phyloP scores from a whole-genome alignment of 2,329 filamentous ascomycete species.

The Alternaria sp. region DNA sequence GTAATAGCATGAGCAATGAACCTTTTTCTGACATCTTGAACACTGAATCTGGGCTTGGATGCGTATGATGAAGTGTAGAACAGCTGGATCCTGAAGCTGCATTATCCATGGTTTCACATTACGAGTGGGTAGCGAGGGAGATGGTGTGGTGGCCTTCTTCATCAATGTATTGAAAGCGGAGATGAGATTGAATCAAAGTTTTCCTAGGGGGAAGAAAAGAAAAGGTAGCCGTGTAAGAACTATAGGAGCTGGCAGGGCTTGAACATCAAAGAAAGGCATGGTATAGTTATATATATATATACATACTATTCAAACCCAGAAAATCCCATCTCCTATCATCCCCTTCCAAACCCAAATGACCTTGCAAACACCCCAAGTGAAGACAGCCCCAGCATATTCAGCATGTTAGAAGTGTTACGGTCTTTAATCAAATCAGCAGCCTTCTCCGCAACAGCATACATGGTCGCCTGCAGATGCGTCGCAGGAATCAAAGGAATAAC shows the following conservation, averaged over 20 bases:
- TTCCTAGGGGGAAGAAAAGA: no score
- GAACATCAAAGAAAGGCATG: background rate
- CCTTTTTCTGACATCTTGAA: background rate
- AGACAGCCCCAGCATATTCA: background rate
- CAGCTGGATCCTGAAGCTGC: no score
- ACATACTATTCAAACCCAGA: no score
- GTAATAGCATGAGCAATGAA: slow-evolving; percentile 9
- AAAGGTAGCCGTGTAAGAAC: no score
- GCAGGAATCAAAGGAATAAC: slow-evolving; percentile 43
- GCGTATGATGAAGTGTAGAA: background rate
- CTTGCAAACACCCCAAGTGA: background rate
- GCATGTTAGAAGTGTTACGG: slow-evolving; percentile 7
- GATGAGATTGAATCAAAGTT: no score
- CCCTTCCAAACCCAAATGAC: background rate
- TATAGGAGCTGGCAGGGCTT: no score
- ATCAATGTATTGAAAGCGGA: no score
- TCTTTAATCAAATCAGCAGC: slow-evolving; percentile 45
- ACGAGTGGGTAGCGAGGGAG: no score
- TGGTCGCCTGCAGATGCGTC: slow-evolving; percentile 41
- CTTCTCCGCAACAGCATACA: slow-evolving; percentile 47
- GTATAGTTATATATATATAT: no score
- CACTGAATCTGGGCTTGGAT: background rate
- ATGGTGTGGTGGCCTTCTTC: no score
- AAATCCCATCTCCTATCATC: no score
- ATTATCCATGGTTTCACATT: no score